A percentile compares a stretch with the other conserved stretches of the same genome.
Evolutionary conservation across 768 basidiomycete species (phyloP).

Genomic region (Infundibulicybe gibba): DNA sequence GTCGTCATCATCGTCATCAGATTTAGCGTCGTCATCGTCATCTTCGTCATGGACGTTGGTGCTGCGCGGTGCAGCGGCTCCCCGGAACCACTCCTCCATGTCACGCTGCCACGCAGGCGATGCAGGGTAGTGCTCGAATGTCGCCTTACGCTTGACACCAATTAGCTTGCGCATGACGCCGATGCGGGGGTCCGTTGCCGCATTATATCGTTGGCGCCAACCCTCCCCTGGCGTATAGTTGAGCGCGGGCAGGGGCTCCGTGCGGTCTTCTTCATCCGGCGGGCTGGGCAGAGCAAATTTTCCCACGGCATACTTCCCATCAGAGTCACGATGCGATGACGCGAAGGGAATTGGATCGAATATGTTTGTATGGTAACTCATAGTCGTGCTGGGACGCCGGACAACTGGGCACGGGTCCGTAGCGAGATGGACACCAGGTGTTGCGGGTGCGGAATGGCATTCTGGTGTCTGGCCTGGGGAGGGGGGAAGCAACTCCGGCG

Average conservation of each 20-base stretch:
- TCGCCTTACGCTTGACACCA: slow-evolving; percentile 64
- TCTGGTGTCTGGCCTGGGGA: slow-evolving; percentile 51
- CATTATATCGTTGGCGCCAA: slow-evolving; percentile 55
- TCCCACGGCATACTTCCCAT: slow-evolving; percentile 72
- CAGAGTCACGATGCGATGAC: slow-evolving; percentile 52
- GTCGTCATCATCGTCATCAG: slow-evolving; percentile 29
- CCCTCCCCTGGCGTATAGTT: slow-evolving; percentile 18
- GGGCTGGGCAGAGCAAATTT: slow-evolving; percentile 73
- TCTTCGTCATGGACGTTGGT: slow-evolving; percentile 5
- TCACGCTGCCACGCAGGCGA: slow-evolving; percentile 42
- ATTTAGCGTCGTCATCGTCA: slow-evolving; percentile 24
- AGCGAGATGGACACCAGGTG: slow-evolving; percentile 51
- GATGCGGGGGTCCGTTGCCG: slow-evolving; percentile 68
- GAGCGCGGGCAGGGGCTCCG: slow-evolving; percentile 18
- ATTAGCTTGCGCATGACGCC: slow-evolving; percentile 65
- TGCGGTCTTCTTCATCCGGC: slow-evolving; percentile 44
- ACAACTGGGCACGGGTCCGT: slow-evolving; percentile 16
- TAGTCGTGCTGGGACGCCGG: slow-evolving; percentile 13
- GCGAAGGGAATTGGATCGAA: slow-evolving; percentile 82
- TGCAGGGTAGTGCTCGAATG: slow-evolving; percentile 28
- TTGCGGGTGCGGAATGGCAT: slow-evolving; percentile 43
- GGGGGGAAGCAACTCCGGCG: slow-evolving; percentile 42
- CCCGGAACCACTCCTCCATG: slow-evolving; percentile 45
- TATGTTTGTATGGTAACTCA: slow-evolving; percentile 17
- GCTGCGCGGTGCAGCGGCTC: slow-evolving; percentile 6